Evolutionary conservation across 73 alveolate genomes (phyloP).

Genomic region (Paramecium sexaurelia): DNA sequence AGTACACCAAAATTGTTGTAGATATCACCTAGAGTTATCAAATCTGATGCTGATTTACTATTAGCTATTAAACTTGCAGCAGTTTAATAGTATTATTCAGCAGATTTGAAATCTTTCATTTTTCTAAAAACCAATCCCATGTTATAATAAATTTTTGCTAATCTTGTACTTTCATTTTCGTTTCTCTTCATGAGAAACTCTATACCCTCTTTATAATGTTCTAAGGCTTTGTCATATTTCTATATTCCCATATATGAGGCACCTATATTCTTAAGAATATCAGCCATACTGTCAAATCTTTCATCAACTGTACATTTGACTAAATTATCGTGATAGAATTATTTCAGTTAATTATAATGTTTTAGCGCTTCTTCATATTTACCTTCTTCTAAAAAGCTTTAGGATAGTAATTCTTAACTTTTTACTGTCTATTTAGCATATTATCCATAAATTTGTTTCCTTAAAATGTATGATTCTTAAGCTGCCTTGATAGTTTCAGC

Average conservation of each 20-base stretch:
- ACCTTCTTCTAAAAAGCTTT: background rate
- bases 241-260: background rate
- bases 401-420: background rate
- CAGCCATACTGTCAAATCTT: conserved; percentile 34
- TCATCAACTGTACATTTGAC: conserved; percentile 31
- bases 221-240: background rate
- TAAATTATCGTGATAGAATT: background rate
- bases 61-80: background rate
- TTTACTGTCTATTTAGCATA: conserved; percentile 23
- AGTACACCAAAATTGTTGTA: conserved; percentile 34
- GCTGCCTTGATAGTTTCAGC: conserved; percentile 11
- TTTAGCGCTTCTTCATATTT: background rate
- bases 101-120: background rate
- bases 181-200: background rate
- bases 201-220: conserved; percentile 9
- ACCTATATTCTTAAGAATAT: conserved; percentile 11
- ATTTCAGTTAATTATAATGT: background rate
- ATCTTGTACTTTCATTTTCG: background rate
- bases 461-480: background rate
- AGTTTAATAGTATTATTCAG: conserved; percentile 5
- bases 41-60: conserved; percentile 9
- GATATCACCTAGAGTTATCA: conserved; percentile 15
- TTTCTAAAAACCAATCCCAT: conserved; percentile 25
- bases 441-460: background rate
- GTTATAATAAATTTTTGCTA: conserved; percentile 21